Base-by-base conservation (phyloP, 1,139 yeast species). In the Pichia sp. region DNA sequence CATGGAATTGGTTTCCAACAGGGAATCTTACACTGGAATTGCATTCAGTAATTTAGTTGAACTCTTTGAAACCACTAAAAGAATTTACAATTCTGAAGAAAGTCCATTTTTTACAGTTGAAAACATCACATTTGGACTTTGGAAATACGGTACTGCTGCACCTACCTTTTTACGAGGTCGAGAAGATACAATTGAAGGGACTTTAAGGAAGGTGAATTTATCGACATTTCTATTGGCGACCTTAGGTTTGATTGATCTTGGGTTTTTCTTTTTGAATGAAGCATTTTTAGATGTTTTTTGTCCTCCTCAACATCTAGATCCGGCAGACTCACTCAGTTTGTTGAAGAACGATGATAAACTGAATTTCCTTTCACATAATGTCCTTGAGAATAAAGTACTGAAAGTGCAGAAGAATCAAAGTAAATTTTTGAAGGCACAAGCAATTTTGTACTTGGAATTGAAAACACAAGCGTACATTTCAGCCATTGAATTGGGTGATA, bases 401-500 rank as follows among this genome's bases (percentile, higher is more conserved):
- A 39, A 35, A 32, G 28, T 35, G 11, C 51, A 48, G 36, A 44
- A 46, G 27, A 44, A 46, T 26, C 57, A 56, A 37, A 59, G 64
- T 3, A 81, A 85, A 54, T 68, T 92, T 40, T 67, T 86, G 49
- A 88, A 88, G 60, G 79, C 85, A 5, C 95, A 85, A 54, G 88
- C 95, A 0, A 79, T 77, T 3, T 65, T 92, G 45, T 87, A 74
- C 55, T 69, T 92, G 44, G 97, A 92, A 55, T 71, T 92, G 58
- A 92, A 92, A 60, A 92, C 98, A 0, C 98, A 92, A 64, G 96
- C 96, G 0, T 92, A 81, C 58, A 88, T 92, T 29, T 82, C 96
- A 0, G 95, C 95, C 0, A 66, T 90, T 51, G 86, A 83, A 55
- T 81, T 85, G 5, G 81, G 79, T 8, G 88, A 81, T 48, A 65